Conservation (phyloP, 139 green algal genomes). For the Haematococcus lacustris region DNA sequence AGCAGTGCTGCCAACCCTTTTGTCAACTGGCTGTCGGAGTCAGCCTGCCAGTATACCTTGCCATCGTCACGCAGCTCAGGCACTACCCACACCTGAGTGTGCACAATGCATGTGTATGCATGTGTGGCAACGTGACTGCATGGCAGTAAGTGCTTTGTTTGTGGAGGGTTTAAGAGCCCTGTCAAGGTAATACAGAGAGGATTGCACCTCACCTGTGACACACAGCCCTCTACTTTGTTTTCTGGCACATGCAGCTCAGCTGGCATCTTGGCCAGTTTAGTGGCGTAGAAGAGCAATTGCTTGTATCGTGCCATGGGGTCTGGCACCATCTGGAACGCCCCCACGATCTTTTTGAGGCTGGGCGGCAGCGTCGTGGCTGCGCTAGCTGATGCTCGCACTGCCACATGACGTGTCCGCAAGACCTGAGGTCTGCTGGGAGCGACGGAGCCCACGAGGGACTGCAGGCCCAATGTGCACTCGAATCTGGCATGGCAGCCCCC, state of each 20-base stretch:
- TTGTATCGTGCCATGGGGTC: constrained; percentile 88
- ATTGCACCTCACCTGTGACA: constrained; percentile 44
- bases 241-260: constrained; percentile 57
- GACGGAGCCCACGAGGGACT: no score
- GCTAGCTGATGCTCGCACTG: no score
- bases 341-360: constrained; percentile 70
- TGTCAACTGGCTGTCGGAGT: constrained; percentile 15
- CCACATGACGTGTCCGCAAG: no score
- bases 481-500: no score
- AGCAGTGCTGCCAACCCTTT: constrained; percentile 81
- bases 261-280: constrained; percentile 77
- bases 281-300: constrained; percentile 94
- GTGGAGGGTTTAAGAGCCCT: no score
- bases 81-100: constrained; percentile 89
- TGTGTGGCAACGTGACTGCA: no score
- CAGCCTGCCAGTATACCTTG: constrained; percentile 68
- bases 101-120: constrained; percentile 2
- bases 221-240: constrained; percentile 94
- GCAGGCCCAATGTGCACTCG: no score
- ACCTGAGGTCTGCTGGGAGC: no score
- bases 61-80: constrained; percentile 61
- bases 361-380: constrained; percentile 36
- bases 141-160: no score
- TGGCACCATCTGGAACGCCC: constrained; percentile 70
- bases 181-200: no score